These are phyloP conservation scores for Serpula lacrymans DNA, from an alignment of 768 basidiomycete genomes.

Conservation along the genomic window DNA sequence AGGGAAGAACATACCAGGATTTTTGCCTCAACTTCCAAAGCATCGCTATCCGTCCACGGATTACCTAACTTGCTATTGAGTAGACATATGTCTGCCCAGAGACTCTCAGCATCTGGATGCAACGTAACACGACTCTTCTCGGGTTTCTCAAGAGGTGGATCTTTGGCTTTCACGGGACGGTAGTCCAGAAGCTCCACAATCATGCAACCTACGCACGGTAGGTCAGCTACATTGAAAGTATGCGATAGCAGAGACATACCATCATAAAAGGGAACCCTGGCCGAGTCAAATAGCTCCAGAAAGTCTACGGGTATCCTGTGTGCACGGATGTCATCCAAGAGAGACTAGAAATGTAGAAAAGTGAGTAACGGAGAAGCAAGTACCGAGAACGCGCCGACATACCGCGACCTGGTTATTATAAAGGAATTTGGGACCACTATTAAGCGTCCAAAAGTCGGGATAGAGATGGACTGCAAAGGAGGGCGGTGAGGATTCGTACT, in stretches of 20 bases:
- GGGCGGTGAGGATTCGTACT: slow-evolving; percentile 52
- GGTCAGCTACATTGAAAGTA: slow-evolving; percentile 4
- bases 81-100: slow-evolving; percentile 77
- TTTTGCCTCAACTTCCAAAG: slow-evolving; percentile 71
- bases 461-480: slow-evolving; percentile 80
- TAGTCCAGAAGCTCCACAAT: slow-evolving; percentile 82
- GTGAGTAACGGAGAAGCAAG: slow-evolving; percentile 5
- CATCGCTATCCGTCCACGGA: slow-evolving; percentile 69
- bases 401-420: slow-evolving; percentile 77
- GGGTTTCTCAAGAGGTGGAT: slow-evolving; percentile 55
- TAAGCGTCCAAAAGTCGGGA: slow-evolving; percentile 79
- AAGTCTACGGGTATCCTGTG: slow-evolving; percentile 86
- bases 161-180: slow-evolving; percentile 54
- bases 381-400: slow-evolving; percentile 11
- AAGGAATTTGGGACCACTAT: slow-evolving; percentile 76
- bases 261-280: slow-evolving; percentile 78
- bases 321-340: slow-evolving; percentile 80
- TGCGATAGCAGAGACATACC: slow-evolving; percentile 43
- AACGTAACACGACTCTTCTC: slow-evolving; percentile 70
- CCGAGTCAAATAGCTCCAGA: slow-evolving; percentile 72
- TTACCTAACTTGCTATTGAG: slow-evolving; percentile 55
- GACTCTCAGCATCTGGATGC: slow-evolving; percentile 71
- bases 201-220: slow-evolving; percentile 60
- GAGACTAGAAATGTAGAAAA: slow-evolving; percentile 42
- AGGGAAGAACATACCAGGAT: slow-evolving; percentile 64